Conservation (phyloP, 192 early-diverging fungal genomes). For the Funneliformis geosporum region DNA sequence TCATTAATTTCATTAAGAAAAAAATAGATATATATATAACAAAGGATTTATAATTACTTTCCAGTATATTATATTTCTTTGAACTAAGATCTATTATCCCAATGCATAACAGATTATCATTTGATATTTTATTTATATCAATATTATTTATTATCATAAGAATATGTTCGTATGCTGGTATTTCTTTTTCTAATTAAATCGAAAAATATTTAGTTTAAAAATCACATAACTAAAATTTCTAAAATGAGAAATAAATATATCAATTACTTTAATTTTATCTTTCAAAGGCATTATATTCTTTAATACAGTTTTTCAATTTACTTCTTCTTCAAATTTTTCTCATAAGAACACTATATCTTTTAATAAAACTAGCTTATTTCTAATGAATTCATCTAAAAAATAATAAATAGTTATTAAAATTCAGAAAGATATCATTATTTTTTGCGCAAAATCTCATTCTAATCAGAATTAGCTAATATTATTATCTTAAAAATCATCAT, state of each 20-base stretch:
- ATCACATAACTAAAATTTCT: neutral
- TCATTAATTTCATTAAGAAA: neutral
- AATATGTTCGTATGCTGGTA: neutral
- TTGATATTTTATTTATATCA: slow-evolving; percentile 4
- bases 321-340: slow-evolving; percentile 13
- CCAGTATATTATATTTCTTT: slow-evolving; percentile 11
- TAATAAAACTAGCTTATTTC: neutral
- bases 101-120: slow-evolving; percentile 13
- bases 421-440: slow-evolving; percentile 15
- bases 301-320: slow-evolving; percentile 4
- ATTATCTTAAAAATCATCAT: slow-evolving; percentile 17
- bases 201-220: neutral
- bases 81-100: slow-evolving; percentile 21
- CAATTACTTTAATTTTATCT: slow-evolving; percentile 7
- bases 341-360: slow-evolving; percentile 17
- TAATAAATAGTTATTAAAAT: neutral
- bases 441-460: slow-evolving; percentile 2
- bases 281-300: neutral
- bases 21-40: neutral
- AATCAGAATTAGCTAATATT: neutral
- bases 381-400: slow-evolving; percentile 5
- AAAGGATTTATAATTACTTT: slow-evolving; percentile 9
- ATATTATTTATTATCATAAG: slow-evolving; percentile 7
- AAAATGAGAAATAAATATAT: neutral
- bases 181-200: slow-evolving; percentile 5